A percentile compares a stretch with the other conserved stretches of the same genome.
These are phyloP conservation scores for Chrysosporium queenslandicum DNA, from an alignment of 2,329 filamentous ascomycete species.

Conservation along the genomic window DNA sequence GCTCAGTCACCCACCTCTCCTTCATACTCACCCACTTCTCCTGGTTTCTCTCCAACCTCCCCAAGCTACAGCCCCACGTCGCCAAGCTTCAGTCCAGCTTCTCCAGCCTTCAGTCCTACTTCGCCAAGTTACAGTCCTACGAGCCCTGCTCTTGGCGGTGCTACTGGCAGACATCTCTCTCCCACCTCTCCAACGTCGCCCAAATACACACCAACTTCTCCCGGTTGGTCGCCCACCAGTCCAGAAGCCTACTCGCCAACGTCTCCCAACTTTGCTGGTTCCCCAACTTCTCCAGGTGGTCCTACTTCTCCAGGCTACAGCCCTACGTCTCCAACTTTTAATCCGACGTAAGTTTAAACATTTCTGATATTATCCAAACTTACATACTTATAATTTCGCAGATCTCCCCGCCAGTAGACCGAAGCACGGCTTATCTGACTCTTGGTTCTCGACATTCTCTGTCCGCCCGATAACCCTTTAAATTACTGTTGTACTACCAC, in stretches of 20 bases:
- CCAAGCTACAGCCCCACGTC: conserved; percentile 53
- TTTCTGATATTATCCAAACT: not conserved
- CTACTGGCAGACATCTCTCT: conserved; percentile 32
- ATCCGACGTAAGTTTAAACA: conserved; percentile 31
- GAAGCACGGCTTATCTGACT: not conserved
- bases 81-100: conserved; percentile 45
- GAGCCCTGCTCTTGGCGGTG: conserved; percentile 39
- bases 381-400: conserved; percentile 14
- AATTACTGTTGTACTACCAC: conserved; percentile 34
- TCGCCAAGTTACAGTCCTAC: conserved; percentile 51
- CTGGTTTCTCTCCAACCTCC: conserved; percentile 48
- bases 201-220: conserved; percentile 48
- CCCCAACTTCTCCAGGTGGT: conserved; percentile 34
- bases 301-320: conserved; percentile 37
- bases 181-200: conserved; percentile 42
- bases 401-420: conserved; percentile 35
- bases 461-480: conserved; percentile 11
- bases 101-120: conserved; percentile 46
- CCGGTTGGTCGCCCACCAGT: conserved; percentile 41
- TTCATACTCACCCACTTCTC: conserved; percentile 46
- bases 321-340: conserved; percentile 37
- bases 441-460: conserved; percentile 3
- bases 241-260: conserved; percentile 43
- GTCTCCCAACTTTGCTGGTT: conserved; percentile 40
- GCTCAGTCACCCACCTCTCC: conserved; percentile 57